Base-by-base conservation (phyloP, 2,329 filamentous ascomycete species). In the Amesomyces nigricolor region DNA sequence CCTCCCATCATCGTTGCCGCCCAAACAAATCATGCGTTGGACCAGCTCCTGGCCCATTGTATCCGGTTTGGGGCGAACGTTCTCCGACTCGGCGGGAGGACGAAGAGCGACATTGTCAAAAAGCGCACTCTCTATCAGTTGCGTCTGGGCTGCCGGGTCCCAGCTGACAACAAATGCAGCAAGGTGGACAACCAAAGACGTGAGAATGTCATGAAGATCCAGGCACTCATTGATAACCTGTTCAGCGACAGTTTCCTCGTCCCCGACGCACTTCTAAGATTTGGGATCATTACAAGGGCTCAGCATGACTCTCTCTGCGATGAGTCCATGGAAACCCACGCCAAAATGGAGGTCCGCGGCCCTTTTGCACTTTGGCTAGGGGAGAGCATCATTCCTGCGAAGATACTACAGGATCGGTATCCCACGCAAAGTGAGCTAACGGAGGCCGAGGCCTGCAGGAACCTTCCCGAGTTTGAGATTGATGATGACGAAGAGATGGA, bases 21-120 rank as follows among this genome's bases (percentile, higher is more conserved):
- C 7, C 90, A 96, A 64, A 96, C 91, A 0, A 96, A 96, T 57
- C 90, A 96, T 69, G 91, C 91, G 0, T 73, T 96, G 0, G 91
- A 96, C 63, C 91, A 96, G 66, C 75, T 96, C 0, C 74, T 96
- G 0, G 72, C 73, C 1, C 81, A 86, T 53, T 76, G 90, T 14
- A 74, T 82, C 1, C 66, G 73, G 1, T 53, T 63, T 0, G 70
- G 67, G 2, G 87, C 70, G 77, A 77, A 81, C 1, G 84, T 91
- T 55, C 72, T 75, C 9, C 76, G 78, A 2, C 66, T 81, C 9
- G 90, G 90, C 42, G 83, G 85, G 2, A 80, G 87, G 30, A 88
- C 86, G 16, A 79, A 82, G 50, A 85, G 88, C 57, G 71, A 75
- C 0, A 76, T 78, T 0, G 85, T 95, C 61, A 82, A 82, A 58